Percentiles rank a stretch among this genome's conserved stretches.
Conservation (phyloP, 345 rosid genomes). For the Populus ilicifolia region DNA sequence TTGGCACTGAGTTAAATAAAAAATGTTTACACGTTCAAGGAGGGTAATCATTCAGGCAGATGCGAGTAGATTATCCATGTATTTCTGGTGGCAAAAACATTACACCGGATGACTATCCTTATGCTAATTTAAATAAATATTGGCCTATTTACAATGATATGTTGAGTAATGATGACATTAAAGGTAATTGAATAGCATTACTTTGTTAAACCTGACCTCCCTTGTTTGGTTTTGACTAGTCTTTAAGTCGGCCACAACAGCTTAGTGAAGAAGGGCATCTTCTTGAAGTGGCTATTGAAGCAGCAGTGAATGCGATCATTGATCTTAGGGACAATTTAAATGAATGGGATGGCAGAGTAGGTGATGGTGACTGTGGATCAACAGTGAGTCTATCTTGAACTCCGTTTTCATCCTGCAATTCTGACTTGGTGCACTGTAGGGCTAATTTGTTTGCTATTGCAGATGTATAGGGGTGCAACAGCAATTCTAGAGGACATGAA, state of each 20-base stretch:
- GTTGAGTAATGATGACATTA: not conserved
- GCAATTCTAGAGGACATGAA: conserved; percentile 86
- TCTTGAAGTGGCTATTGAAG: conserved; percentile 83
- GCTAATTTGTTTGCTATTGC: conserved; percentile 22
- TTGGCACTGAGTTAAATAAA: not conserved
- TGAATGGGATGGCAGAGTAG: conserved; percentile 94
- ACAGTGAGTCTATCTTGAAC: conserved; percentile 53
- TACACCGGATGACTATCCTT: not conserved
- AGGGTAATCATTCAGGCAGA: not conserved
- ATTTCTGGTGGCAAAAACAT: not conserved
- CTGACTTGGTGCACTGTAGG: not conserved
- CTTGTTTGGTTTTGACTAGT: conserved; percentile 38
- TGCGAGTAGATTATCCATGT: not conserved
- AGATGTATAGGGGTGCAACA: conserved; percentile 86
- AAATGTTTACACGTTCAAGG: not conserved
- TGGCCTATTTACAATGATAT: not conserved
- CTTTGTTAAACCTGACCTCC: conserved; percentile 9
- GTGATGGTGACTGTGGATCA: conserved; percentile 98
- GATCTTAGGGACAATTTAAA: conserved; percentile 67
- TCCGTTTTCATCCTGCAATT: conserved; percentile 4
- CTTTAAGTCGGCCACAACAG: conserved; percentile 56
- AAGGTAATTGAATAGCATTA: not conserved
- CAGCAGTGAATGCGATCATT: conserved; percentile 66
- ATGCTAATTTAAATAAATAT: not conserved
- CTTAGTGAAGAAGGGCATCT: conserved; percentile 58